A percentile compares a stretch with the other conserved stretches of the same genome.
Evolutionary conservation across 495 filamentous ascomycete species (phyloP).

Genomic region (Haplographium delicatum): DNA sequence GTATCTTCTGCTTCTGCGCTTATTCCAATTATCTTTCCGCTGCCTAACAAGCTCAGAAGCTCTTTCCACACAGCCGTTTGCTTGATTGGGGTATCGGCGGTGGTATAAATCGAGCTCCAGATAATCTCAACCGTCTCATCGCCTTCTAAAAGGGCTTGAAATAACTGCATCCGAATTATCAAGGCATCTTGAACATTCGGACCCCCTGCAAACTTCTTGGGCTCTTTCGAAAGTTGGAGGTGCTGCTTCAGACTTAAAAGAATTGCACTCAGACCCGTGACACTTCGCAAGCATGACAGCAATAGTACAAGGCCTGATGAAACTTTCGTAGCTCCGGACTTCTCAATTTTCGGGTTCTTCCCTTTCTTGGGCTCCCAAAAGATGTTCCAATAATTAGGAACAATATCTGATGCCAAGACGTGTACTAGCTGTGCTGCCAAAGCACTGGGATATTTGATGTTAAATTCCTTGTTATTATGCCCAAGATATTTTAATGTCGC

Average conservation of each 20-base stretch:
- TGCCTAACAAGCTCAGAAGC: conserved; percentile 52
- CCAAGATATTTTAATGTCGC: conserved; percentile 48
- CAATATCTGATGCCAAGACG: conserved; percentile 58
- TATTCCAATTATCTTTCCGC: conserved; percentile 64
- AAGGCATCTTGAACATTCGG: conserved; percentile 35
- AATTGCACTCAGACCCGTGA: conserved; percentile 67
- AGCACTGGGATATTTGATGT: conserved; percentile 58
- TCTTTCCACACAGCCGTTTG: conserved; percentile 62
- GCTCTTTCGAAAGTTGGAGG: conserved; percentile 40
- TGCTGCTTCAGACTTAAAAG: conserved; percentile 54
- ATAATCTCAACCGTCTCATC: conserved; percentile 49
- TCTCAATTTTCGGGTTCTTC: conserved; percentile 16
- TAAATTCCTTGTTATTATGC: conserved; percentile 40
- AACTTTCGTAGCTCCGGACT: conserved; percentile 1
- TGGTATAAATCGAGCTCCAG: conserved; percentile 32
- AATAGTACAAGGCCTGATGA: conserved; percentile 39
- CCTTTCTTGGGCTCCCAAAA: conserved; percentile 41
- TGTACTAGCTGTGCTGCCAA: conserved; percentile 65
- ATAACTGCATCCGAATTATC: conserved; percentile 31
- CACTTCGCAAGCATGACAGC: conserved; percentile 62
- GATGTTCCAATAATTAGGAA: conserved; percentile 73
- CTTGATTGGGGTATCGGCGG: conserved; percentile 13
- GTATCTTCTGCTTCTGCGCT: conserved; percentile 71
- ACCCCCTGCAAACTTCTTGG: conserved; percentile 32
- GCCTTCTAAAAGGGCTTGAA: conserved; percentile 50